Evolutionary conservation across 176 grass and related monocot genomes (phyloP), one percentile per base, ranked within the genome.

Genomic region (Dendrocalamus sinicus): DNA sequence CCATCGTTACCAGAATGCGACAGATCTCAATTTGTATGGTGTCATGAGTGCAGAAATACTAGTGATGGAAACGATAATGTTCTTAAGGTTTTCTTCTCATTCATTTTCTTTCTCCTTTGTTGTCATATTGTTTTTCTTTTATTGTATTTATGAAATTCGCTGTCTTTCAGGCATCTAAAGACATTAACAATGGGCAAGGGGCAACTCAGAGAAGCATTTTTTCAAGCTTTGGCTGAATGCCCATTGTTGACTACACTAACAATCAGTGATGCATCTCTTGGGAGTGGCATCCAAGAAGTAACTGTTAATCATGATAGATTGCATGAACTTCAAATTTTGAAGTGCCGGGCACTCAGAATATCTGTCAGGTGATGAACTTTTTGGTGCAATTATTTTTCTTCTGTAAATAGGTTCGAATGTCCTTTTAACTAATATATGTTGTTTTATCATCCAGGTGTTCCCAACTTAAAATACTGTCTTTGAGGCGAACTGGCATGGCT

Each of bases 401-500:
- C 20, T 59, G 30, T 16, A 62, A 67, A 12, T 54, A 55, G 59
- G 35, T 85, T 82, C 59, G 12, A 61, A 13, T 73, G 12, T 53
- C 12, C 48, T 59, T 78, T 65, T 67, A 13, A 71, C 65, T 85
- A 48, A 88, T 76, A 67, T 87, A 65, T 83, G 35, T 72, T 84
- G 61, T 69, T 26, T 58, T 89, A 28, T 44, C 59, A 54, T 82
- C 28, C 90, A 99, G 96, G 89, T 99, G 96, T 28, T 82, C 93
- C 24, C 88, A 92, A 78, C 91, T 99, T 87, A 80, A 83, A 67
- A 84, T 78, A 81, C 73, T 98, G 48, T 98, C 96, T 50, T 84
- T 98, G 69, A 94, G 72, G 64, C 80, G 96, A 78, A 93, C 93
- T 71, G 89, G 88, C 90, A 98, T 98, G 96, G 92, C 91, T 79